phyloP scores from a whole-genome alignment of 202 grass and related monocot genomes.

The Hordeum pubiflorum region DNA sequence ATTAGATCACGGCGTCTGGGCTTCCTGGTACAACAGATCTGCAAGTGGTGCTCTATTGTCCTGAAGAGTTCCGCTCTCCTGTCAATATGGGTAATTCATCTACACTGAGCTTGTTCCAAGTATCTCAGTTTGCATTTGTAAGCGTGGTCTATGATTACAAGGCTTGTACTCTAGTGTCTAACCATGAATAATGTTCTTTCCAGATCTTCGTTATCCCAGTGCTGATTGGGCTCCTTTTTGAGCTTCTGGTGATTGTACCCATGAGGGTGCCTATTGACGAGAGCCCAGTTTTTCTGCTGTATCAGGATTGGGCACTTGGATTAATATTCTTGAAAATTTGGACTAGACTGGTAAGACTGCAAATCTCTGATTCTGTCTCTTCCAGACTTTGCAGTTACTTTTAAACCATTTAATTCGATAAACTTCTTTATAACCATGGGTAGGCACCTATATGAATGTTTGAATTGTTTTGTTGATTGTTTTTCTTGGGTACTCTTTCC shows the following conservation, averaged over 20 bases:
- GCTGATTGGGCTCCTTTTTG: conserved; percentile 91
- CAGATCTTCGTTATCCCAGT: conserved; percentile 94
- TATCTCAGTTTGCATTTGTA: conserved; percentile 1
- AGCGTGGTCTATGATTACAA: neutral
- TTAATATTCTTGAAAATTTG: conserved; percentile 98
- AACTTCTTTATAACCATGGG: neutral
- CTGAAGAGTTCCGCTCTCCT: conserved; percentile 84
- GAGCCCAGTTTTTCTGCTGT: conserved; percentile 93
- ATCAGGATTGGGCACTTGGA: conserved; percentile 97
- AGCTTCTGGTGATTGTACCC: conserved; percentile 89
- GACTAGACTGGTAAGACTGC: conserved; percentile 71
- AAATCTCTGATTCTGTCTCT: neutral
- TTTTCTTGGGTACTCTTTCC: conserved; percentile 5
- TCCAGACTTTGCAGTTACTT: neutral
- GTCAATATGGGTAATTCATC: conserved; percentile 78
- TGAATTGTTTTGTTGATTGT: conserved; percentile 9
- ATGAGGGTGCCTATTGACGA: conserved; percentile 97
- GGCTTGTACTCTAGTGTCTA: neutral
- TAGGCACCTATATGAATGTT: neutral
- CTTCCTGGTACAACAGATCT: conserved; percentile 68
- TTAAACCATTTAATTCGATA: neutral
- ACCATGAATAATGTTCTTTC: conserved; percentile 15
- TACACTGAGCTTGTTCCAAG: conserved; percentile 1
- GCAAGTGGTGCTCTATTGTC: conserved; percentile 89
- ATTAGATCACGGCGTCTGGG: conserved; percentile 52